A percentile compares a stretch with the other conserved stretches of the same genome.
Conservation (phyloP, 2,329 filamentous ascomycete genomes). For the Lasiodiplodia sp. region DNA sequence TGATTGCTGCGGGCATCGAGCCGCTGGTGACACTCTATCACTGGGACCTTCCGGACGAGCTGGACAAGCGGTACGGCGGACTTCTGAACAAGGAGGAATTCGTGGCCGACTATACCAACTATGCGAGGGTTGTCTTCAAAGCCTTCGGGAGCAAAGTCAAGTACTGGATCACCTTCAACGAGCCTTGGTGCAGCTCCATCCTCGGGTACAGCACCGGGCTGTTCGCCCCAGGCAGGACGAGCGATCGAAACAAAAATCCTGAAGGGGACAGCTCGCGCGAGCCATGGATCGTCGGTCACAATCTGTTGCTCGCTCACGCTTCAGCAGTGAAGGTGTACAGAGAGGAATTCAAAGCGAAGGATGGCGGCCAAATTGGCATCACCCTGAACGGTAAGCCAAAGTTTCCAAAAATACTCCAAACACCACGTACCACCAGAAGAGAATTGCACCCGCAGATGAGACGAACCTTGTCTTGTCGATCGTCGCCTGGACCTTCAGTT, state of each 20-base stretch:
- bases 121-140: conserved; percentile 78
- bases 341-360: conserved; percentile 76
- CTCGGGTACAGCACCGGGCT: conserved; percentile 79
- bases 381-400: conserved; percentile 74
- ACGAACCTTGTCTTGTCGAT: conserved; percentile 24
- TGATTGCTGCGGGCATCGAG: conserved; percentile 46
- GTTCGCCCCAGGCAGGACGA: conserved; percentile 84
- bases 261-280: conserved; percentile 78
- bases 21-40: conserved; percentile 51
- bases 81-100: conserved; percentile 84
- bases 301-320: conserved; percentile 79
- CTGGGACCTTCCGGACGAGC: conserved; percentile 62
- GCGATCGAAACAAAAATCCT: conserved; percentile 73
- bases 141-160: conserved; percentile 77
- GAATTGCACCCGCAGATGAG: conserved; percentile 11
- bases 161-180: conserved; percentile 91
- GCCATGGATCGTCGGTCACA: conserved; percentile 84
- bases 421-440: conserved; percentile 19
- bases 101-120: conserved; percentile 79
- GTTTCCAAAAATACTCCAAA: conserved; percentile 7
- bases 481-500: conserved; percentile 20
- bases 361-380: conserved; percentile 83
- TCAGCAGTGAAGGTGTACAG: conserved; percentile 82
- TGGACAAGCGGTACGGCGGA: conserved; percentile 83
- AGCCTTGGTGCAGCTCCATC: conserved; percentile 85